These are phyloP conservation scores for Dothideomycetidae sp. DNA, from an alignment of 2,329 filamentous ascomycete genomes.

Conservation along the genomic window DNA sequence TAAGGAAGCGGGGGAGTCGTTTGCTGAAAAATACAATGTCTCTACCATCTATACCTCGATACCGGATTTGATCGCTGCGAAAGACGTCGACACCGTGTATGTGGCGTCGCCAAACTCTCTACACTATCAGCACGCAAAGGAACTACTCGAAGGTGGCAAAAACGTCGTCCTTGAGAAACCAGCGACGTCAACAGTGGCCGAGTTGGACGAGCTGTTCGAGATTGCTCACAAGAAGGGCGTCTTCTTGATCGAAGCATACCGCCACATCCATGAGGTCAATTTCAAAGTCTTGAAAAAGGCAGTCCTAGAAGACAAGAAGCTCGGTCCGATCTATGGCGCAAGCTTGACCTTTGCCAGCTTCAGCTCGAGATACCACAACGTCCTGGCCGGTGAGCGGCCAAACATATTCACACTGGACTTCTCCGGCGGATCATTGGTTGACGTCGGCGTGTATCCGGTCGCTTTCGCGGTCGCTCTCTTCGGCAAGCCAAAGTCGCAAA, in stretches of 20 bases:
- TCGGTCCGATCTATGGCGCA: slow-evolving; percentile 32
- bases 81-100: slow-evolving; percentile 31
- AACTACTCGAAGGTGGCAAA: slow-evolving; percentile 29
- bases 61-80: slow-evolving; percentile 25
- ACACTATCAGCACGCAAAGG: slow-evolving; percentile 33
- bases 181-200: slow-evolving; percentile 28
- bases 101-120: slow-evolving; percentile 36
- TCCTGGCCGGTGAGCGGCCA: slow-evolving; percentile 31
- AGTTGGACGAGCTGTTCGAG: slow-evolving; percentile 31
- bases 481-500: slow-evolving; percentile 27
- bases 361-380: slow-evolving; percentile 32
- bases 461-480: slow-evolving; percentile 35
- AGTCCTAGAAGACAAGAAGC: slow-evolving; percentile 22
- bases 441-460: slow-evolving; percentile 36
- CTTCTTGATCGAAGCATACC: slow-evolving; percentile 34
- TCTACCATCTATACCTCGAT: slow-evolving; percentile 28
- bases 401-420: slow-evolving; percentile 37
- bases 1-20: slow-evolving; percentile 28
- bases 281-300: slow-evolving; percentile 29
- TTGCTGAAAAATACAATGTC: slow-evolving; percentile 28
- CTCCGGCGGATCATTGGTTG: slow-evolving; percentile 34
- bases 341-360: slow-evolving; percentile 32
- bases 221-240: slow-evolving; percentile 28
- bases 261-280: slow-evolving; percentile 37
- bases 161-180: slow-evolving; percentile 39